Evolutionary conservation across 2,329 filamentous ascomycete species (phyloP), one percentile per base, ranked within the genome.

Genomic region (Phaeosphaeriaceae sp.): DNA sequence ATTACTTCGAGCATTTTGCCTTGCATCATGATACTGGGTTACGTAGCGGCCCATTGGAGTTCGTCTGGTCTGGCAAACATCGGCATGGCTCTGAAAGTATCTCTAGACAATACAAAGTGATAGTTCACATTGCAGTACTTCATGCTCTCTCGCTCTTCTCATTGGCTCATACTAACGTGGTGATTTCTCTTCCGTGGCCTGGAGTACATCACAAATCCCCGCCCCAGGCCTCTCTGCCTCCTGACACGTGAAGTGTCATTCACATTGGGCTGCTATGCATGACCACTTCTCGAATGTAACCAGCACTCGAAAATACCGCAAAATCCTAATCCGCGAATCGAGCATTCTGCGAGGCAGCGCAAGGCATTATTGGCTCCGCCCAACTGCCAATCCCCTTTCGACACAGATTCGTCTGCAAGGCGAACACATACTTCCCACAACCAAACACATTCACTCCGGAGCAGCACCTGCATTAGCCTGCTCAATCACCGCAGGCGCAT

Each of bases 401-500:
- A 49, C 49, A 48, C 47, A 55, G 46, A 23, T 48, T 26, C n/a
- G 44, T 46, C 46, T 52, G 58, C 51, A 61, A 58, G 43, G 43
- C 49, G 56, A 23, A 23, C 43, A n/a, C 50, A 48, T 51, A 26
- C 50, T 24, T 19, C n/a, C 50, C 35, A 55, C 24, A 55, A 24
- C 19, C 53, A 69, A 46, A 52, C n/a, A 21, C 21, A 30, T 50
- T 77, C 75, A 78, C 48, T 77, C 74, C 1, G 68, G 63, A 8
- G 65, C 59, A 49, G 63, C 68, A n/a, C 71, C 70, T 48, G 72
- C 70, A 48, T 66, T 72, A 40, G 70, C 59, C 51, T 78, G 77
- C 54, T 76, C 69, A 21, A 77, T 68, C 6, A 79, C 59, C 21
- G 73, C 68, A 35, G 73, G 75, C 2, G 77, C 78, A 67, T 94